Evolutionary conservation across 257 asterid genomes (phyloP).

Genomic region (Sherardia arvensis): DNA sequence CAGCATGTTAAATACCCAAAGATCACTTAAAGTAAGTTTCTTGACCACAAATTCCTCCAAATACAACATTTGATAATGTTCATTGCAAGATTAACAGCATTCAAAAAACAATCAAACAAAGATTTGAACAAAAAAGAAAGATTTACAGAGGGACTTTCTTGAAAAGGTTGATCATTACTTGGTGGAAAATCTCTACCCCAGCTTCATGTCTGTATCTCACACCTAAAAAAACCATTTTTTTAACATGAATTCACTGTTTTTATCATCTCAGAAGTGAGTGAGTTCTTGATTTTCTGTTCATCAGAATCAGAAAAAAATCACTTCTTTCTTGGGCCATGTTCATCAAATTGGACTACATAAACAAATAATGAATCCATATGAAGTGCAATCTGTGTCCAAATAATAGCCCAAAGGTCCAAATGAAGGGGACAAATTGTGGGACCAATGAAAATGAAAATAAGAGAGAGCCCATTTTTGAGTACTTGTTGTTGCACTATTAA

Average conservation of each 20-base stretch:
- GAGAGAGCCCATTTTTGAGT: conserved; percentile 5
- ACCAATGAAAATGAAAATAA: conserved; percentile 1
- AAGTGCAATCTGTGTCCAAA: too few relatives aligned
- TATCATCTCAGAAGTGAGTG: background rate
- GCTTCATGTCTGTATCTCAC: background rate
- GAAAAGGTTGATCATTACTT: conserved; percentile 4
- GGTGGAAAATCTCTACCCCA: background rate
- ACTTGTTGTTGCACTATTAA: background rate
- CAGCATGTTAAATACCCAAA: background rate
- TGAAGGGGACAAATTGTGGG: background rate
- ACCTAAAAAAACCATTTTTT: background rate
- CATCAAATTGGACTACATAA: background rate
- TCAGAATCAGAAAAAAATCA: background rate
- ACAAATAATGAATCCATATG: background rate
- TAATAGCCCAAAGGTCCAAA: conserved; percentile 12
- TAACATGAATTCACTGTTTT: background rate
- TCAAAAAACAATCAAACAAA: background rate
- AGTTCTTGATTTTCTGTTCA: background rate
- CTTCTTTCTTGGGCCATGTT: background rate
- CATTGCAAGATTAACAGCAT: background rate
- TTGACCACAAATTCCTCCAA: background rate
- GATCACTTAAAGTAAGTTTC: background rate
- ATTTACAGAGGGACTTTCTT: background rate
- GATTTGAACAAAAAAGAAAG: background rate
- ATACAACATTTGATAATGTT: background rate